A percentile compares a stretch with the other conserved stretches of the same genome.
Evolutionary conservation across 1,139 yeast genomes (phyloP).

Genomic region (Suhomyces terraborum): DNA sequence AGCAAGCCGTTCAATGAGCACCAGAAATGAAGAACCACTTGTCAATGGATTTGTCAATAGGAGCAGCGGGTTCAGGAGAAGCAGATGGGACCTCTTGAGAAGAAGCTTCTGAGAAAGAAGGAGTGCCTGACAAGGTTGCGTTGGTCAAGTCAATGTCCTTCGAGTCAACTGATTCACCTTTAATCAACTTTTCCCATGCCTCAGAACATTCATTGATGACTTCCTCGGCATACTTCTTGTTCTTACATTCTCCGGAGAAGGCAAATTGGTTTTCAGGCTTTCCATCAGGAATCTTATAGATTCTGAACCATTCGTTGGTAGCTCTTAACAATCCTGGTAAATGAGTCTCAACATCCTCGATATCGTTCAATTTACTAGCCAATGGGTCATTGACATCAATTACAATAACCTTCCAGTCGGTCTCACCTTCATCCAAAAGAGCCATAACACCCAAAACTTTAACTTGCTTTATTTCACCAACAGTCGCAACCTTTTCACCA

Average conservation of each 20-base stretch:
- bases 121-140: conserved; percentile 66
- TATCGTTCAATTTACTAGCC: conserved; percentile 71
- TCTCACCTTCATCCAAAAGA: conserved; percentile 92
- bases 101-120: conserved; percentile 52
- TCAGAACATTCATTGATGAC: conserved; percentile 73
- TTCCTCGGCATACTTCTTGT: conserved; percentile 68
- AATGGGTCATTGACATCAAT: conserved; percentile 82
- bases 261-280: conserved; percentile 88
- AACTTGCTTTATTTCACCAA: conserved; percentile 80
- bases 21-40: conserved; percentile 99
- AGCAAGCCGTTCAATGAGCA: conserved; percentile 41
- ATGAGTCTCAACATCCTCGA: conserved; percentile 77
- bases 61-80: conserved; percentile 76
- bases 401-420: conserved; percentile 95
- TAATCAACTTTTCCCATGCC: conserved; percentile 73
- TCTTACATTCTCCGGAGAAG: conserved; percentile 76
- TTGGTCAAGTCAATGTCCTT: conserved; percentile 54
- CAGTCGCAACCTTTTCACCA: conserved; percentile 67
- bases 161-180: conserved; percentile 51
- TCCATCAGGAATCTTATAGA: conserved; percentile 93
- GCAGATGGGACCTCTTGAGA: conserved; percentile 65
- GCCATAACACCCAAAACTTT: conserved; percentile 94
- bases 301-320: conserved; percentile 91
- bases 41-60: conserved; percentile 94
- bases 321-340: conserved; percentile 87